phyloP scores from a whole-genome alignment of 2,329 filamentous ascomycete genomes.

The Monosporascus sp. region DNA sequence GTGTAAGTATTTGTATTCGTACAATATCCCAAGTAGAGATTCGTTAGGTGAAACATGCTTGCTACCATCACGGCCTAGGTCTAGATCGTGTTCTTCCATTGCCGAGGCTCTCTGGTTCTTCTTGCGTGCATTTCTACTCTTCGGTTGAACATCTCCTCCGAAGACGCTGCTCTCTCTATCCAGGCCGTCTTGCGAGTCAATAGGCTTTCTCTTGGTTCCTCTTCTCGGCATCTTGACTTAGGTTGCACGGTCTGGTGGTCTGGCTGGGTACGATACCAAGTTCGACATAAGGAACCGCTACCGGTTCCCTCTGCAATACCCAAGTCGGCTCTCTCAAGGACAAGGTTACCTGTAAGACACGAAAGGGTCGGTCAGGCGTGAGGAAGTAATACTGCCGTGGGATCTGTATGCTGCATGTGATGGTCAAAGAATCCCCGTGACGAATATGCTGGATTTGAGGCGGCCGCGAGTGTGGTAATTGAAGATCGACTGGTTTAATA shows the following conservation, averaged over 20 bases:
- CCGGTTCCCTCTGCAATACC: not conserved
- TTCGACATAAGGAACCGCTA: not conserved
- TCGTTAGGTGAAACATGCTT: conserved; percentile 9
- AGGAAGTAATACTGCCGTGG: too few relatives aligned
- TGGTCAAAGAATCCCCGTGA: too few relatives aligned
- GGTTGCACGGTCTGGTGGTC: not conserved
- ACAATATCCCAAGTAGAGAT: not conserved
- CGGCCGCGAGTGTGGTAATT: too few relatives aligned
- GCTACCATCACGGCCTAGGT: conserved; percentile 19
- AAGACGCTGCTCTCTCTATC: conserved; percentile 2
- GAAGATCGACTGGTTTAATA: too few relatives aligned
- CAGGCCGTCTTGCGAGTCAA: not conserved
- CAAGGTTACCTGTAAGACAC: too few relatives aligned
- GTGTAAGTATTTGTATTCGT: not conserved
- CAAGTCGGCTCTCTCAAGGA: not conserved
- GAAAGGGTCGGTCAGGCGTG: too few relatives aligned
- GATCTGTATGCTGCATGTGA: too few relatives aligned
- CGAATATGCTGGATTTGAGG: too few relatives aligned
- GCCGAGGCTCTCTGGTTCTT: conserved; percentile 18
- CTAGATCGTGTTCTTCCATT: conserved; percentile 24
- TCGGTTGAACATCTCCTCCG: not conserved
- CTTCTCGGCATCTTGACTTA: conserved; percentile 11
- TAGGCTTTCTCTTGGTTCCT: conserved; percentile 15
- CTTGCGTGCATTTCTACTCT: conserved; percentile 3
- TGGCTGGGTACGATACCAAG: not conserved